Base-by-base conservation (phyloP, 495 filamentous ascomycete genomes). In the Annulohypoxylon maeteangense region DNA sequence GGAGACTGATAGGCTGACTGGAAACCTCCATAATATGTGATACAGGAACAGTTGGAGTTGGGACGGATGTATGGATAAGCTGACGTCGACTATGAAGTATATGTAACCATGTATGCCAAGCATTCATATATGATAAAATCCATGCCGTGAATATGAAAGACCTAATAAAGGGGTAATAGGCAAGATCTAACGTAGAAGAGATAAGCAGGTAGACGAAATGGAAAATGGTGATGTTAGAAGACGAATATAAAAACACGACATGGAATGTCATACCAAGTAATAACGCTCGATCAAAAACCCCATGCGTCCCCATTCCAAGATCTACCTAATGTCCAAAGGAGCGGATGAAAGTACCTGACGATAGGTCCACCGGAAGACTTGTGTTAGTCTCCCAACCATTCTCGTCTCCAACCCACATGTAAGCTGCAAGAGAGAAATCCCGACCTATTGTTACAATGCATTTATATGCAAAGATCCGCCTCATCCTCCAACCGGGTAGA, bases 11-110 rank as follows among this genome's bases (percentile, higher is more conserved):
- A 44, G 34, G 44, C 54, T 51, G 45, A 22, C 29, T 32, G n/a
- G 64, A 32, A 40, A 45, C 42, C n/a, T 65, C 72, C 75, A 77
- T 77, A 23, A 45, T 61, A 51, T 18, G 22, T 22, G 25, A 25
- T 20, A 3, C 51, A 12, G 20, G n/a, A 53, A n/a, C 8, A 18
- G 27, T 64, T 63, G 23, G 11, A 40, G 40, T 34, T 50, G 14
- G 16, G 22, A 23, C 18, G 45, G 44, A 36, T 25, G 12, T 27
- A 55, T 45, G 47, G 42, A 53, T 11, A 59, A 62, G 38, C 20
- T 55, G 70, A 31, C 51, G 57, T 58, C 31, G 44, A 60, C 61
- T 64, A 56, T 60, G 22, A 18, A 25, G 61, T 48, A 54, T 56
- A 59, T 58, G 50, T 65, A 64, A 68, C 23, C 65, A 65, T 66